phyloP scores from a whole-genome alignment of 768 basidiomycete genomes.

The Phylloporus sp. region DNA sequence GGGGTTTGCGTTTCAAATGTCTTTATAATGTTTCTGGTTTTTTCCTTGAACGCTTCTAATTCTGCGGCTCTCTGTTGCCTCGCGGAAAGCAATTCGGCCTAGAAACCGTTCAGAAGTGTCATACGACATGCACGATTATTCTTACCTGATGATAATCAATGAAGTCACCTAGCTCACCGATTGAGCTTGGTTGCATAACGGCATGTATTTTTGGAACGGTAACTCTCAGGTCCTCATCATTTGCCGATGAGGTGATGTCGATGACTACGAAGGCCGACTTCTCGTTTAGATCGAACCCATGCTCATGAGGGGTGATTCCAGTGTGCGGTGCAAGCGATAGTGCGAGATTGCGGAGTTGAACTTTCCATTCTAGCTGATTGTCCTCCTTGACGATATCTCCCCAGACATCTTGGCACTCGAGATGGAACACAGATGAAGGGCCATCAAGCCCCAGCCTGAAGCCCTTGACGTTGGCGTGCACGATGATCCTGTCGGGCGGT shows the following conservation, averaged over 20 bases:
- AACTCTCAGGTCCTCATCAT: constrained; percentile 43
- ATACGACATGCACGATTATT: neutral
- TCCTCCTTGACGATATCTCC: constrained; percentile 51
- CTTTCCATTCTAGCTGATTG: constrained; percentile 54
- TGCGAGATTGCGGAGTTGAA: constrained; percentile 69
- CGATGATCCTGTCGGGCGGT: constrained; percentile 37
- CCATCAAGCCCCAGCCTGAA: constrained; percentile 80
- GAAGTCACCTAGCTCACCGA: constrained; percentile 87
- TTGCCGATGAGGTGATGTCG: constrained; percentile 54
- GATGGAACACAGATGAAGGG: constrained; percentile 61
- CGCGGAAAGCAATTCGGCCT: constrained; percentile 73
- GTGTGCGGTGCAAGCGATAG: constrained; percentile 76
- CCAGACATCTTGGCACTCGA: constrained; percentile 73
- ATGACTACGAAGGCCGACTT: constrained; percentile 82
- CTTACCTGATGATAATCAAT: constrained; percentile 77
- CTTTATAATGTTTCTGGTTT: constrained; percentile 66
- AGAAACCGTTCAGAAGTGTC: constrained; percentile 12
- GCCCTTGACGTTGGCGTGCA: constrained; percentile 67
- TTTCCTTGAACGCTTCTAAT: constrained; percentile 79
- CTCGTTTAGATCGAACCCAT: constrained; percentile 54
- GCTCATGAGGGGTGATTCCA: constrained; percentile 30
- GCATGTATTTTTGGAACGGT: constrained; percentile 78
- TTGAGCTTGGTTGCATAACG: constrained; percentile 91
- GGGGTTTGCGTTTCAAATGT: constrained; percentile 67
- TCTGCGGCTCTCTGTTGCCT: constrained; percentile 75